Evolutionary conservation across 805 yeast species (phyloP).

Genomic region (Candida sanyiensis): DNA sequence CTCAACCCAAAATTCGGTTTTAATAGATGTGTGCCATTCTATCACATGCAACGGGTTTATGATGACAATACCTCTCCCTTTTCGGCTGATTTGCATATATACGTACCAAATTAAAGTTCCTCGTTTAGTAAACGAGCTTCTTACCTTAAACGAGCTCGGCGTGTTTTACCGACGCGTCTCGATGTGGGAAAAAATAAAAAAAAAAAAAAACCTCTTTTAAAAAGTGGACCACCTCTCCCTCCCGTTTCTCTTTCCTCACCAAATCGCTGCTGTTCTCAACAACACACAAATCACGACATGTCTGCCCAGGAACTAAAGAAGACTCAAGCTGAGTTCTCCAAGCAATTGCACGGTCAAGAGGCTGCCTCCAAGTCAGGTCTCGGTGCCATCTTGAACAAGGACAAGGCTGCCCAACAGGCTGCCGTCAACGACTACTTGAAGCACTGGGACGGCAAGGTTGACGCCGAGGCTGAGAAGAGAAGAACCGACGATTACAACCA

Average conservation of each 20-base stretch:
- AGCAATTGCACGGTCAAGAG: slow-evolving; percentile 78
- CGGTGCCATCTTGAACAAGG: slow-evolving; percentile 69
- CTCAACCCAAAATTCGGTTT: too few species aligned
- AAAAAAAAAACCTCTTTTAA: background rate
- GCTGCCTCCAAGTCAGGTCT: slow-evolving; percentile 64
- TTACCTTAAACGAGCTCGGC: too few species aligned
- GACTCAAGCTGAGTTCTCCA: slow-evolving; percentile 58
- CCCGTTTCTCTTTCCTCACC: background rate
- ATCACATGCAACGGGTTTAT: too few species aligned
- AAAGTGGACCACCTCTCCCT: background rate
- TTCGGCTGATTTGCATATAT: too few species aligned
- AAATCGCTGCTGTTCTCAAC: slow-evolving; percentile 2
- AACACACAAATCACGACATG: too few species aligned
- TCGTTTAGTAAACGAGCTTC: too few species aligned
- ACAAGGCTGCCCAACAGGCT: slow-evolving; percentile 70
- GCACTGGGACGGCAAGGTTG: slow-evolving; percentile 94
- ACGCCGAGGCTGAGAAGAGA: slow-evolving; percentile 60
- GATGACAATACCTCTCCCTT: too few species aligned
- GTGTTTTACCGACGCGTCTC: too few species aligned
- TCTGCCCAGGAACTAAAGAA: slow-evolving; percentile 28
- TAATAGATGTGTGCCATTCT: too few species aligned
- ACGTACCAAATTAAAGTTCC: too few species aligned
- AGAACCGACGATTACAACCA: slow-evolving; percentile 83
- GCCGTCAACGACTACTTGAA: slow-evolving; percentile 89
- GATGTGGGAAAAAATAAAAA: background rate